These are phyloP conservation scores for Talaromyces funiculosus DNA, from an alignment of 2,329 filamentous ascomycete genomes.

Conservation along the genomic window DNA sequence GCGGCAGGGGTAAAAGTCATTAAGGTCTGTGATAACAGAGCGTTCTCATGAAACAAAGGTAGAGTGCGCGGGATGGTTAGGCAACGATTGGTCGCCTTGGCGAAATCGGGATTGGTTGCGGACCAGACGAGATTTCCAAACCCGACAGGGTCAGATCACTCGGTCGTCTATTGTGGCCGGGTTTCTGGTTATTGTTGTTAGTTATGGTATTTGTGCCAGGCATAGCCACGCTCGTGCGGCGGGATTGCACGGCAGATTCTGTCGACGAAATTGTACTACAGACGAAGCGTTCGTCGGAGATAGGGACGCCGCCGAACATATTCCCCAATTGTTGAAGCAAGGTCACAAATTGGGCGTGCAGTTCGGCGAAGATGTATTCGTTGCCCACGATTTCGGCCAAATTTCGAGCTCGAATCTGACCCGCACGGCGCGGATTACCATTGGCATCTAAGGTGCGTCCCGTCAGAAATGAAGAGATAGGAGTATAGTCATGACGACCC, in stretches of 20 bases:
- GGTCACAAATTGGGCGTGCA: constrained; percentile 51
- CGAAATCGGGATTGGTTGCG: constrained; percentile 35
- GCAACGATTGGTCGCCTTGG: constrained; percentile 32
- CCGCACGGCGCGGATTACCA: constrained; percentile 48
- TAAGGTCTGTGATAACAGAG: constrained; percentile 8
- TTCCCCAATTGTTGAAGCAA: constrained; percentile 43
- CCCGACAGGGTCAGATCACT: constrained; percentile 30
- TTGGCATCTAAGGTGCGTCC: constrained; percentile 52
- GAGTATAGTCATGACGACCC: constrained; percentile 44
- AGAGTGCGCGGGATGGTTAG: constrained; percentile 14
- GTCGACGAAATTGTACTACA: constrained; percentile 35
- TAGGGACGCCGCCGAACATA: constrained; percentile 41
- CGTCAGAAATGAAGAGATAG: constrained; percentile 54
- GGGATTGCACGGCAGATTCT: constrained; percentile 19
- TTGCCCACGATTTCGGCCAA: constrained; percentile 56
- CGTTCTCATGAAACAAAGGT: not conserved
- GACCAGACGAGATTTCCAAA: constrained; percentile 30
- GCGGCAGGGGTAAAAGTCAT: not conserved
- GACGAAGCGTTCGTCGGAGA: constrained; percentile 39
- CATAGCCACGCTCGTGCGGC: constrained; percentile 21
- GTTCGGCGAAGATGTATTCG: constrained; percentile 53
- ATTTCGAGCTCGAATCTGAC: constrained; percentile 51
- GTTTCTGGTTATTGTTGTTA: constrained; percentile 18
- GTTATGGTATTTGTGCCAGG: constrained; percentile 10
- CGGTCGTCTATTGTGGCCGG: constrained; percentile 20